Base-by-base conservation (phyloP, 257 asterid species). In the Plantago ovata region DNA sequence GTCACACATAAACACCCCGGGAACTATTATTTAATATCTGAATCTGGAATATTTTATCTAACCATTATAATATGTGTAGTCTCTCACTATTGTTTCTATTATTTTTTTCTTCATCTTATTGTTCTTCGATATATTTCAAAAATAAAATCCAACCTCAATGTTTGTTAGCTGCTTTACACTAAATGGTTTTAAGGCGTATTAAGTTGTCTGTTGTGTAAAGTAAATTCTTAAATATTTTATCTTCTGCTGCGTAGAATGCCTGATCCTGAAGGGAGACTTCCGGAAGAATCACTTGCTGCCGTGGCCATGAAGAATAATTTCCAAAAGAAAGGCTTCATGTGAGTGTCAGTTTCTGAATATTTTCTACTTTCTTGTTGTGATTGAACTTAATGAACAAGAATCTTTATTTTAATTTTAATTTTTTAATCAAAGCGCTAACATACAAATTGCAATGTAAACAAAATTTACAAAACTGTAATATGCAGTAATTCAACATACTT, bases 231-330 rank as follows among this genome's bases (percentile, higher is more conserved):
- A 41, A 58, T 28, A 16, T 24, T 56, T 62, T 39, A 9, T 62
- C n/a, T 67, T 58, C 55, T 73, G 43, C 61, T 39, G 51, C 53
- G 18, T 62, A 86, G 97, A 79, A 69, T 62, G 69, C 87, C 94
- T 66, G 98, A 91, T 85, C 95, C 95, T 45, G 87, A 81, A 71
- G 95, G 94, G 65, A 79, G 53, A 75, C 93, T 91, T 74, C 98
- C 96, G 0, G 90, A 79, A 78, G 98, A 91, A 79, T 20, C 96
- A 42, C 85, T 83, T 3, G 81, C 62, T 70, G 95, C 90, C 22
- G 58, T 67, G 56, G 74, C 84, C 63, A 65, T 91, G 78, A 91
- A 81, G 79, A 83, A 70, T 56, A 28, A 62, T 74, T 91, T 91
- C 70, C 79, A 63, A 68, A 65, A 64, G 53, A 91, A 87, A 79